Base-by-base conservation (phyloP, 1,139 yeast genomes). In the Protomyces macrosporus region DNA sequence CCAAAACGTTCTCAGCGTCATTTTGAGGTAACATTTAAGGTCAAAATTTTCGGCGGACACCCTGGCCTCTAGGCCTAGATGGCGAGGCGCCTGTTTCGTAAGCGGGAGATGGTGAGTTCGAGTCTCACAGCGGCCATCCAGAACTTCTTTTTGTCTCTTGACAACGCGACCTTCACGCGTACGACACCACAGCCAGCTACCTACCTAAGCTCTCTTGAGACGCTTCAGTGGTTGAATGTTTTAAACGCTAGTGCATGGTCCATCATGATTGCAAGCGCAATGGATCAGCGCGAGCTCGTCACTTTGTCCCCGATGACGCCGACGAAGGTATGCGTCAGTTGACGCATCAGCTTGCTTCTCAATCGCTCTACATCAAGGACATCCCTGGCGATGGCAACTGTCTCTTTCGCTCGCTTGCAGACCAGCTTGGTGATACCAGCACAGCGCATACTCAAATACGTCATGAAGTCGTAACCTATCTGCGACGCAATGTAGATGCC, bases 321-420 rank as follows among this genome's bases (percentile, higher is more conserved):
- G 62, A 58, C 42, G 30, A 37, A 14, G 62, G 62, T 1, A 53
- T 40, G 33, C 42, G 45, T 10, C 55, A 37, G 14, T 48, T 58
- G 23, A 40, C 34, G 45, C 62, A 79, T 0, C 67, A 76, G 16
- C 71, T 77, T 40, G 71, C 68, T 33, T 66, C 70, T 14, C 70
- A 75, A 37, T 76, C 75, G 1, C 70, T 77, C 6, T 76, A 75
- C 67, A 78, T 78, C 0, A 68, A 77, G 6, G 70, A 74, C 9
- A 77, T 76, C 45, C 70, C 70, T 23, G 80, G 79, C 9, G 80
- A 77, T 60, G 80, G 80, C 33, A 77, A 77, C 70, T 77, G 80
- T 66, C 68, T 77, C 36, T 77, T 77, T 66, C 72, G 80, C n/a
- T 75, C 80, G 0, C 65, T 77, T 48, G 72, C 78, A 14, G 80